Base-by-base conservation (phyloP, 2,329 filamentous ascomycete species). In the Sporothrix brunneoviolacea region DNA sequence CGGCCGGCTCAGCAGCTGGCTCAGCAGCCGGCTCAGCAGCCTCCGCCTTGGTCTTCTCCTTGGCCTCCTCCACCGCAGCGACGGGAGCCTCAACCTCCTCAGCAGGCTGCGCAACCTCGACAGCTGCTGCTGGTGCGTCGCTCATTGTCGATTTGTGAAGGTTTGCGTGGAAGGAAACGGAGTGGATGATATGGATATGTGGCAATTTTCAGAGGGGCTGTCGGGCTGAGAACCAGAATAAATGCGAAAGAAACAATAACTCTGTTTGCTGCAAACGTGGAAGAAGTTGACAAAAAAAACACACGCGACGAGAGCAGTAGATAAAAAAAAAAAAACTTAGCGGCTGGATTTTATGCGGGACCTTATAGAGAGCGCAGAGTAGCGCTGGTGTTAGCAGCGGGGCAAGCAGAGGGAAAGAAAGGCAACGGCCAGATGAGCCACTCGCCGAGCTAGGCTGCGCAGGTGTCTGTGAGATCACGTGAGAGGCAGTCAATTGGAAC, bases 1-100 rank as follows among this genome's bases (percentile, higher is more conserved):
- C 54, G 27, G 56, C 54, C 56, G 67, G 63, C 63, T 72, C 48
- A 49, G 48, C 6, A 13, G 36, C 27, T n/a, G 40, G 13, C 48
- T 60, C 58, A 41, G 53, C 48, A 45, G 63, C 61, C 15, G 56
- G 48, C 40, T 62, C 57, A n/a, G 52, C 48, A 19, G 40, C 35
- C 18, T 48, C 50, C 37, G 45, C 33, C 12, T 36, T 33, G 10
- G 36, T 36, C 48, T 47, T 27, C 27, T 50, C 35, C 10, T 36
- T 22, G 24, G 44, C 38, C 21, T 36, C 37, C 12, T 18, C 28
- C 27, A 46, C 48, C 36, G 18, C 48, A 19, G 40, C 39, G 16
- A 43, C 50, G 15, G 44, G 38, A 44, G 54, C 51, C 48, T 59
- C 58, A 22, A 38, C 52, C 48, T 33, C 56, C 63, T 63, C 21